These are phyloP conservation scores for Rhizophora apiculata DNA, from an alignment of 345 rosid genomes.

Conservation along the genomic window DNA sequence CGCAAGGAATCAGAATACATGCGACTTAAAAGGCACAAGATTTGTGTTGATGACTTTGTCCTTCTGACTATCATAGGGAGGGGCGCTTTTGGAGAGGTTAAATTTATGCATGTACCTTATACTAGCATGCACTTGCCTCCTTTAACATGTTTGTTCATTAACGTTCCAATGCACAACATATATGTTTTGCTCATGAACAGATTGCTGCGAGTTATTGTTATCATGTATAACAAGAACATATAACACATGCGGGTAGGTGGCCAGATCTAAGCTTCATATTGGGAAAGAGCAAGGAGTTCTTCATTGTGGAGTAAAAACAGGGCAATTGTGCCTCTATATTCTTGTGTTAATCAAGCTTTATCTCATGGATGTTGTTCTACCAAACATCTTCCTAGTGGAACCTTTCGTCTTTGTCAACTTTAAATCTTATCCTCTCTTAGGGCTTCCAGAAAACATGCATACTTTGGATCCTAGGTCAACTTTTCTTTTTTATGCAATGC, in stretches of 20 bases:
- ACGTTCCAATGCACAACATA: not conserved
- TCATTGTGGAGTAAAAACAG: not conserved
- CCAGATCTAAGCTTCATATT: not conserved
- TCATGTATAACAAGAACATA: no score
- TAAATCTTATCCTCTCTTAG: not conserved
- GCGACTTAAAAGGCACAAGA: constrained; percentile 74
- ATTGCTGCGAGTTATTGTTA: not conserved
- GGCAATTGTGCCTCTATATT: not conserved
- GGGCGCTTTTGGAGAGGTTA: constrained; percentile 97
- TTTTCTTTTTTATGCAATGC: not conserved
- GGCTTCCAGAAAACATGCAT: not conserved
- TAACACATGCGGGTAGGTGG: not conserved
- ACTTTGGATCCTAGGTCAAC: not conserved
- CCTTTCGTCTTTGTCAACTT: not conserved
- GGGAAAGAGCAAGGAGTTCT: not conserved
- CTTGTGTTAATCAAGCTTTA: not conserved
- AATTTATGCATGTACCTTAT: constrained; percentile 15
- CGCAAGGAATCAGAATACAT: constrained; percentile 84
- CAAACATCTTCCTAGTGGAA: not conserved
- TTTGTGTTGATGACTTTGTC: constrained; percentile 82
- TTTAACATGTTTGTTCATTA: not conserved
- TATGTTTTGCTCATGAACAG: constrained; percentile 6
- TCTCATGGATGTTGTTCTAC: not conserved
- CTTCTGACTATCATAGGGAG: constrained; percentile 78
- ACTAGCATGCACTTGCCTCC: constrained; percentile 2